phyloP scores from a whole-genome alignment of 2,329 filamentous ascomycete species.

The Ambrosiella beaveri region DNA sequence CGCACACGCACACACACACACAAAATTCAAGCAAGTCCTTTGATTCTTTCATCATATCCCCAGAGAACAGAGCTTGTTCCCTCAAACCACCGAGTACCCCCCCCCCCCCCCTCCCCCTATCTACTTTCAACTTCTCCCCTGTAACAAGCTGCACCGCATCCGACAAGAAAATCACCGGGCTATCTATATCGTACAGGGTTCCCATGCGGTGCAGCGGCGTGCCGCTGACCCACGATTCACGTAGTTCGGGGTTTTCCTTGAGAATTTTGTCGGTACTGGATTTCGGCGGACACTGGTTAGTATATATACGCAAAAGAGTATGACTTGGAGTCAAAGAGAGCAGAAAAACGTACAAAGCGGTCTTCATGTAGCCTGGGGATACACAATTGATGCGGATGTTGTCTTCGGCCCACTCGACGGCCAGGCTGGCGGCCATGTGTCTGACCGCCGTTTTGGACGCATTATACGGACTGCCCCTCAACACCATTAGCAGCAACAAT shows the following conservation, averaged over 20 bases:
- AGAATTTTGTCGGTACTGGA: constrained; percentile 79
- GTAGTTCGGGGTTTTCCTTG: constrained; percentile 78
- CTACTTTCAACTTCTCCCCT: constrained; percentile 63
- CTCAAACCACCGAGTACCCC: constrained; percentile 53
- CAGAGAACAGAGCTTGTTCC: too few species aligned
- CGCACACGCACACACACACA: too few species aligned
- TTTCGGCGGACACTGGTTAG: neutral
- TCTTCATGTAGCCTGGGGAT: constrained; percentile 91
- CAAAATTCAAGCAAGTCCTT: too few species aligned
- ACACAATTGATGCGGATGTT: constrained; percentile 92
- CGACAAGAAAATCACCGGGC: constrained; percentile 73
- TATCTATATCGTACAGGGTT: constrained; percentile 78
- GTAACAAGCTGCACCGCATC: constrained; percentile 58
- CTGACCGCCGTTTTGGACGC: constrained; percentile 82
- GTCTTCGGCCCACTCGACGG: constrained; percentile 81
- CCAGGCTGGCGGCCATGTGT: constrained; percentile 71
- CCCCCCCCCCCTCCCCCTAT: too few species aligned
- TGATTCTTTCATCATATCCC: too few species aligned
- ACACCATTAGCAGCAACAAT: constrained; percentile 2
- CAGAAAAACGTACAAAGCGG: constrained; percentile 52
- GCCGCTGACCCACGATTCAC: constrained; percentile 75
- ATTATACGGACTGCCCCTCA: constrained; percentile 53
- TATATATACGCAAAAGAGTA: neutral
- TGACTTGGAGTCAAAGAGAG: neutral
- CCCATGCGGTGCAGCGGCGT: constrained; percentile 94